These are phyloP conservation scores for Medicago arabica DNA, from an alignment of 306 rosid species.

Conservation along the genomic window DNA sequence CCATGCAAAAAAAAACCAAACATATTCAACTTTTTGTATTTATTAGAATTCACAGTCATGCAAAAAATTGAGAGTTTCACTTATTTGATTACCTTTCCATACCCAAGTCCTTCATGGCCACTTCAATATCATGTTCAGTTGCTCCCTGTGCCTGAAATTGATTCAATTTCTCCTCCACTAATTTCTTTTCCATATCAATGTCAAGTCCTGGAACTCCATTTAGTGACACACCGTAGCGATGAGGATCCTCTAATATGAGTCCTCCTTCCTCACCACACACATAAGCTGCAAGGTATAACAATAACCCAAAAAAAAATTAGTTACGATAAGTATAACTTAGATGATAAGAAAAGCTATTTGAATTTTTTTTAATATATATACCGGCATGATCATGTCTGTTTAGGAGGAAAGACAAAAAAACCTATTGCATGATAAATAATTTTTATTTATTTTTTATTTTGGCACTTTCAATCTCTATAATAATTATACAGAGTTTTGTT, in stretches of 20 bases:
- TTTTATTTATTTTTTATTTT: no score
- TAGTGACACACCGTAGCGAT: conserved; percentile 56
- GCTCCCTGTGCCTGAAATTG: conserved; percentile 49
- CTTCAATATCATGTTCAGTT: conserved; percentile 45
- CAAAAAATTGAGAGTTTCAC: background rate
- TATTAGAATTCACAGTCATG: background rate
- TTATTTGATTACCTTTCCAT: conserved; percentile 48
- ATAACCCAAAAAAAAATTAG: background rate
- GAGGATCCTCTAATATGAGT: conserved; percentile 59
- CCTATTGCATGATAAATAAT: no score
- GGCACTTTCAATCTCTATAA: no score
- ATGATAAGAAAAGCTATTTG: background rate
- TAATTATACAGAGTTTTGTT: no score
- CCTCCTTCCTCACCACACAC: conserved; percentile 77
- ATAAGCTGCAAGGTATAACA: conserved; percentile 50
- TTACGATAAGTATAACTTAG: no score
- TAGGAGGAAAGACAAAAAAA: no score
- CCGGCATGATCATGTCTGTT: no score
- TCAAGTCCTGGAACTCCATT: conserved; percentile 60
- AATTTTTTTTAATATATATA: no score
- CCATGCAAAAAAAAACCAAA: background rate
- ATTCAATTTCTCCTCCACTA: conserved; percentile 46
- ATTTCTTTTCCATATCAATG: conserved; percentile 53
- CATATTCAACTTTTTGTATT: conserved; percentile 1
- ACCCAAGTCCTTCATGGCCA: conserved; percentile 71